Evolutionary conservation across 495 filamentous ascomycete genomes (phyloP).

Genomic region (Xylaria longipes): DNA sequence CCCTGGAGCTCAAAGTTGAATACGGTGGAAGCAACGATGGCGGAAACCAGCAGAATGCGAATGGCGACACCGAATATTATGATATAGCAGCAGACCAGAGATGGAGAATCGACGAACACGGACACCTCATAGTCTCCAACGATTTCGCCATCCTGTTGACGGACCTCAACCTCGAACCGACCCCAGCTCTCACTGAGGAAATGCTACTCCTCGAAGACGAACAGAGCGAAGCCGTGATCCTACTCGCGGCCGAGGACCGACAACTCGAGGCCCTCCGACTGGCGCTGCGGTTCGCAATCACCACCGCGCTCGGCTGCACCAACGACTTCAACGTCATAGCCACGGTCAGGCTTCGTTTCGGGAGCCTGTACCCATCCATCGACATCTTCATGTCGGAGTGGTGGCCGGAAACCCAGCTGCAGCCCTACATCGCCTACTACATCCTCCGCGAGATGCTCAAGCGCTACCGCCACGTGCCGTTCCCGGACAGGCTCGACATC

Average conservation of each 20-base stretch:
- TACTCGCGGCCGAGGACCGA: background rate
- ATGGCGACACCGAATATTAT: background rate
- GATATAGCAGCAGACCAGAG: background rate
- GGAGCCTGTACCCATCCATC: background rate
- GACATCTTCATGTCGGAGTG: background rate
- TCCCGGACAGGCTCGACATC: conserved; percentile 4
- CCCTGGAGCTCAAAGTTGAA: background rate
- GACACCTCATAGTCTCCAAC: background rate
- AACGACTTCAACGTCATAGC: background rate
- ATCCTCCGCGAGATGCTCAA: conserved; percentile 1
- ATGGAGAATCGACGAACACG: background rate
- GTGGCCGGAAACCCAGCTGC: background rate
- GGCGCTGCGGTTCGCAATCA: background rate
- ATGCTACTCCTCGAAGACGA: background rate
- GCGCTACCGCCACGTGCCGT: background rate
- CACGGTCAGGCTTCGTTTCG: background rate
- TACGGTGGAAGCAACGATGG: background rate
- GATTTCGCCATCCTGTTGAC: background rate
- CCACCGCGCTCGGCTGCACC: background rate
- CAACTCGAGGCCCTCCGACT: background rate
- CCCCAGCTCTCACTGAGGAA: background rate
- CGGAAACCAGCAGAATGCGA: background rate
- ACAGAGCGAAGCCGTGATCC: background rate
- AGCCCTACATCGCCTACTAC: background rate
- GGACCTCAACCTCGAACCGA: background rate